Percentiles rank a stretch among this genome's conserved stretches.
Conservation (phyloP, 2,329 filamentous ascomycete genomes). For the Leptographium lundbergii region DNA sequence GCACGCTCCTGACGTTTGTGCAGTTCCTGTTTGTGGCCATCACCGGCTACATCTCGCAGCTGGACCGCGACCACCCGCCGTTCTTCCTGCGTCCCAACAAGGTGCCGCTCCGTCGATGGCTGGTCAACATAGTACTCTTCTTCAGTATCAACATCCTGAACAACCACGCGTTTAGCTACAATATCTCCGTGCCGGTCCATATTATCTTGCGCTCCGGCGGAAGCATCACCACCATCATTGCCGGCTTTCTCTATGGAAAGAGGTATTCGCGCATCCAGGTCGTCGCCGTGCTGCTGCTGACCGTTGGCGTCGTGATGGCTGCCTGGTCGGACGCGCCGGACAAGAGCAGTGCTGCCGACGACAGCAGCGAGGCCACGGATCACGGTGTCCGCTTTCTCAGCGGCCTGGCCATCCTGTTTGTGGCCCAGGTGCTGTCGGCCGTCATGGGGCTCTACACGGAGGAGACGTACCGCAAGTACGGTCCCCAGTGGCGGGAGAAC, state of each 20-base stretch:
- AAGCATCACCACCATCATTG: constrained; percentile 86
- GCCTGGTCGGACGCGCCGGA: constrained; percentile 80
- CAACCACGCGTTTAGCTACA: constrained; percentile 94
- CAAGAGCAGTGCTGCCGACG: constrained; percentile 36
- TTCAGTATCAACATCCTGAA: constrained; percentile 92
- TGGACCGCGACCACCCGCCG: constrained; percentile 53
- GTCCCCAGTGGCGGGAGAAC: constrained; percentile 88
- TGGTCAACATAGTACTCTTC: constrained; percentile 80
- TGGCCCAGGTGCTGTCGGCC: constrained; percentile 82
- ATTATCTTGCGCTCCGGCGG: constrained; percentile 93
- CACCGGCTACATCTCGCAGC: constrained; percentile 63
- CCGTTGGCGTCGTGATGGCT: constrained; percentile 72
- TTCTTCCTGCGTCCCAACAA: constrained; percentile 65
- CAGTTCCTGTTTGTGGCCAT: constrained; percentile 77
- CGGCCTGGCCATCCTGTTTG: constrained; percentile 70
- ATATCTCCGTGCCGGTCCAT: constrained; percentile 90
- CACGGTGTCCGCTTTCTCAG: constrained; percentile 37
- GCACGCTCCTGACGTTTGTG: constrained; percentile 76
- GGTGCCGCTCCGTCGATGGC: constrained; percentile 75
- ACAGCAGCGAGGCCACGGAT: constrained; percentile 13
- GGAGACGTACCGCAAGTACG: constrained; percentile 73
- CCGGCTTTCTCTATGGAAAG: constrained; percentile 81
- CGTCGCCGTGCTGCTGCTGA: constrained; percentile 69
- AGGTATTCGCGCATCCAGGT: constrained; percentile 71
- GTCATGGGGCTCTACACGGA: constrained; percentile 95